Percentiles rank a stretch among this genome's conserved stretches.
These are phyloP conservation scores for Micractinium sp. DNA, from an alignment of 139 green algal species.

Conservation along the genomic window DNA sequence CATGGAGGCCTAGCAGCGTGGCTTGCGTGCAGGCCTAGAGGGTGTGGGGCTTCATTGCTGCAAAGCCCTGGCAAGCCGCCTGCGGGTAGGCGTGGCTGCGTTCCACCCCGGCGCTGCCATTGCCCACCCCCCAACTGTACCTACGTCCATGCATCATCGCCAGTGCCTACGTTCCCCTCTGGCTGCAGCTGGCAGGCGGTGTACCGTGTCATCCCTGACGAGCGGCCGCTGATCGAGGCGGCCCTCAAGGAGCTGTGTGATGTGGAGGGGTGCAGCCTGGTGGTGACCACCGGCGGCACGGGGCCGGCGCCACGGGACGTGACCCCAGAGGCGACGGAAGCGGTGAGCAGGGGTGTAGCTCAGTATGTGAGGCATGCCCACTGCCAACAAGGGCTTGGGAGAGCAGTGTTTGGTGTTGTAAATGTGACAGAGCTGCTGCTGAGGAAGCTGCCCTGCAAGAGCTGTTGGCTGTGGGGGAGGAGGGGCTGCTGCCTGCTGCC, in stretches of 20 bases:
- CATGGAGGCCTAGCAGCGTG: neutral
- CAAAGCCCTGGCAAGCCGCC: neutral
- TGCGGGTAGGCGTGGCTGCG: neutral
- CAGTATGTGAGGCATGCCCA: no score
- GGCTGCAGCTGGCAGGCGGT: conserved; percentile 71
- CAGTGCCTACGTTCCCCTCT: neutral
- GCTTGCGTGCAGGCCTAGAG: neutral
- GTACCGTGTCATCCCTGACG: conserved; percentile 86
- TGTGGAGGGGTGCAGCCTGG: conserved; percentile 79
- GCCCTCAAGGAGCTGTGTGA: conserved; percentile 86
- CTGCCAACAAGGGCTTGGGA: no score
- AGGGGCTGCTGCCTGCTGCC: no score
- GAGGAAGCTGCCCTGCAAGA: no score
- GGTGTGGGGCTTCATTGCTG: neutral
- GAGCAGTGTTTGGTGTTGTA: no score
- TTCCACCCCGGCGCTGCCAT: no score
- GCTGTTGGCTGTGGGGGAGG: no score
- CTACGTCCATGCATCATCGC: neutral
- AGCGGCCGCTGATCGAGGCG: conserved; percentile 79
- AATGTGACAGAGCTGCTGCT: no score
- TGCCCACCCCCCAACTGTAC: neutral
- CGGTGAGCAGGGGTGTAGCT: conserved; percentile 47
- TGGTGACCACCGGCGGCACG: conserved; percentile 91
- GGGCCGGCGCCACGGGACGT: conserved; percentile 87
- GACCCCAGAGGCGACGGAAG: conserved; percentile 93